Percentiles rank a stretch among this genome's conserved stretches.
Conservation (phyloP, 1,139 yeast species). For the Diutina sp. region DNA sequence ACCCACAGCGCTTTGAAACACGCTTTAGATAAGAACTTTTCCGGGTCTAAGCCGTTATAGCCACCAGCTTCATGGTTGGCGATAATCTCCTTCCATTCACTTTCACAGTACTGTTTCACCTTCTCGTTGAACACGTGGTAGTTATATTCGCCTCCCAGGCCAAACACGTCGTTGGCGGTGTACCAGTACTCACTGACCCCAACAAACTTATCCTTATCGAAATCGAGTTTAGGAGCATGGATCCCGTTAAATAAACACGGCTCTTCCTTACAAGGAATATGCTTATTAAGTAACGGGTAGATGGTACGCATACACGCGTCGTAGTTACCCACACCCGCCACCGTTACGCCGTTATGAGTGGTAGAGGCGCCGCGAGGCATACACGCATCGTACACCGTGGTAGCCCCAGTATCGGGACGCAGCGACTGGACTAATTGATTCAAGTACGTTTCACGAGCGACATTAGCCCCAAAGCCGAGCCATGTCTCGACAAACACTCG, state of each 20-base stretch:
- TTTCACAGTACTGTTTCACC: slow-evolving; percentile 53
- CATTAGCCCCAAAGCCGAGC: slow-evolving; percentile 80
- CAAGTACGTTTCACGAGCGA: slow-evolving; percentile 55
- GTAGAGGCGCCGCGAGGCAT: slow-evolving; percentile 43
- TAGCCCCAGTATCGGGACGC: slow-evolving; percentile 3
- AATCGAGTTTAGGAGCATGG: slow-evolving; percentile 64
- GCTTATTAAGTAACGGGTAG: slow-evolving; percentile 58
- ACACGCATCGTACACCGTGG: slow-evolving; percentile 52
- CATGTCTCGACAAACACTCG: slow-evolving; percentile 69
- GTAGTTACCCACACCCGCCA: slow-evolving; percentile 57
- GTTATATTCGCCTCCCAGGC: slow-evolving; percentile 66
- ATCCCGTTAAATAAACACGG: slow-evolving; percentile 77
- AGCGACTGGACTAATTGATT: slow-evolving; percentile 17
- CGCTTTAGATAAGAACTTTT: slow-evolving; percentile 41
- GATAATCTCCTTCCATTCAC: slow-evolving; percentile 44
- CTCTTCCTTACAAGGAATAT: slow-evolving; percentile 58
- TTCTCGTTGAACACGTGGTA: slow-evolving; percentile 45
- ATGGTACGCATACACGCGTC: slow-evolving; percentile 54
- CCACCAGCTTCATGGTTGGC: slow-evolving; percentile 37
- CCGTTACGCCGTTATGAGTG: slow-evolving; percentile 32
- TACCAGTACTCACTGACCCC: slow-evolving; percentile 83
- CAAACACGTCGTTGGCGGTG: slow-evolving; percentile 70
- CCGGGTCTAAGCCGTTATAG: slow-evolving; percentile 30
- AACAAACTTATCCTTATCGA: slow-evolving; percentile 56
- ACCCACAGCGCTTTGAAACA: slow-evolving; percentile 84